A percentile compares a stretch with the other conserved stretches of the same genome.
phyloP scores from a whole-genome alignment of 2,329 filamentous ascomycete genomes.

The Pseudogymnoascus sp. region DNA sequence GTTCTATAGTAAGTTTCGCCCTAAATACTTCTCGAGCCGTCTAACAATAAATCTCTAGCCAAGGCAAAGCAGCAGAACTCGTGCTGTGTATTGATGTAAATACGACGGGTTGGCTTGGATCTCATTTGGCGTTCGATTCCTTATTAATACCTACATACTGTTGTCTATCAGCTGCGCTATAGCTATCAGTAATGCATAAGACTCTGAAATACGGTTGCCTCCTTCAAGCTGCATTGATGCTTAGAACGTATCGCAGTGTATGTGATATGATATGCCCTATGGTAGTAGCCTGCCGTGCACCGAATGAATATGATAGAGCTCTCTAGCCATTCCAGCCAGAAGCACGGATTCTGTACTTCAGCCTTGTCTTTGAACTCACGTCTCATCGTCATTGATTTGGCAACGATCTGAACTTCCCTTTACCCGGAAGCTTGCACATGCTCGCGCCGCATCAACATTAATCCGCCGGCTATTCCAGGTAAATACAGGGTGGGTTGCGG shows the following conservation, averaged over 20 bases:
- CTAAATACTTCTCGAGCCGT: not conserved
- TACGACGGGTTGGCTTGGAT: slow-evolving; percentile 9
- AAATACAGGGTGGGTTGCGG: not conserved
- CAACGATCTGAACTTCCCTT: not conserved
- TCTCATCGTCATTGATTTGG: not conserved
- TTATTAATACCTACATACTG: slow-evolving; percentile 5
- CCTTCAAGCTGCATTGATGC: not conserved
- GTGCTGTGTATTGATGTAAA: slow-evolving; percentile 63
- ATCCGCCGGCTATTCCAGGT: not conserved
- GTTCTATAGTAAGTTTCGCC: slow-evolving; percentile 68
- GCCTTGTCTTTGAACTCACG: not conserved
- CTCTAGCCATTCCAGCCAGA: not conserved
- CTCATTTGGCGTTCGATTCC: slow-evolving; percentile 4
- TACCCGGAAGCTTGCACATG: not conserved
- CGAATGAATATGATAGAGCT: not conserved
- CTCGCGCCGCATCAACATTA: not conserved
- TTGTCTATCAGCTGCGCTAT: not conserved
- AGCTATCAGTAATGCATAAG: slow-evolving; percentile 5
- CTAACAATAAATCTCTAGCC: slow-evolving; percentile 28
- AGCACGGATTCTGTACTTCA: not conserved
- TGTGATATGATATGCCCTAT: not conserved
- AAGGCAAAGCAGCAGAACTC: slow-evolving; percentile 76
- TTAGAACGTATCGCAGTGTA: not conserved
- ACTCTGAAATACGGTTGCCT: not conserved
- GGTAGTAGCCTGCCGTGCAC: not conserved